Evolutionary conservation across 2,329 filamentous ascomycete genomes (phyloP), one percentile per base, ranked within the genome.

Genomic region (Fusarium sp.): DNA sequence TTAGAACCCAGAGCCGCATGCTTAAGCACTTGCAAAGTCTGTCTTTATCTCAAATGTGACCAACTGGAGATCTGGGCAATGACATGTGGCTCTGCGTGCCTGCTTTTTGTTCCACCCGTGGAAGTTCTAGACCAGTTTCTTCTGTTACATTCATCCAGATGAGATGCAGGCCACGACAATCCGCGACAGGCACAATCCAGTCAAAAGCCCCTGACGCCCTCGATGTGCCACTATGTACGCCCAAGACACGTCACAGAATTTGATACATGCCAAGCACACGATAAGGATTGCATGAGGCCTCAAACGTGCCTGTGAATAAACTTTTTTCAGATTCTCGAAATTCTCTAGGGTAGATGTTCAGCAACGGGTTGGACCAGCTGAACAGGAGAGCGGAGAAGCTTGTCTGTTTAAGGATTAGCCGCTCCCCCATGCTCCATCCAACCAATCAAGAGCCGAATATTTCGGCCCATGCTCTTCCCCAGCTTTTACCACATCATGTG

Each of bases 401-500:
- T 58, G 18, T 31, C 53, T 18, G 9, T 2, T 44, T 44, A 18
- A 33, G 38, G 54, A 44, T 16, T 23, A 60, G 20, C 31, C 10
- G 27, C 16, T 9, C 13, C 6, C 23, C 33, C 9, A 11, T 25
- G 9, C 5, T 8, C 6, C 27, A 16, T 2, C 27, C 18, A 46
- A n/a, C 68, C 68, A 70, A 70, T 62, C 14, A 70, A 4, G 9
- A 34, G 14, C 4, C 13, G n/a, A 49, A 6, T 14, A 4, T 50
- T 27, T 29, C 42, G 44, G 34, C 66, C 72, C 72, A 69, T 73
- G 62, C 65, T 72, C 61, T 67, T 70, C 73, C 73, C 73, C 71
- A 72, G 72, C 67, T 73, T 73, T 74, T 65, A 20, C 16, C 11
- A 20, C 34, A 67, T 75, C 73, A 75, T 74, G 73, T 75, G 73